A percentile compares a stretch with the other conserved stretches of the same genome.
Evolutionary conservation across 768 basidiomycete species (phyloP).

Genomic region (Baorangia bicolor): DNA sequence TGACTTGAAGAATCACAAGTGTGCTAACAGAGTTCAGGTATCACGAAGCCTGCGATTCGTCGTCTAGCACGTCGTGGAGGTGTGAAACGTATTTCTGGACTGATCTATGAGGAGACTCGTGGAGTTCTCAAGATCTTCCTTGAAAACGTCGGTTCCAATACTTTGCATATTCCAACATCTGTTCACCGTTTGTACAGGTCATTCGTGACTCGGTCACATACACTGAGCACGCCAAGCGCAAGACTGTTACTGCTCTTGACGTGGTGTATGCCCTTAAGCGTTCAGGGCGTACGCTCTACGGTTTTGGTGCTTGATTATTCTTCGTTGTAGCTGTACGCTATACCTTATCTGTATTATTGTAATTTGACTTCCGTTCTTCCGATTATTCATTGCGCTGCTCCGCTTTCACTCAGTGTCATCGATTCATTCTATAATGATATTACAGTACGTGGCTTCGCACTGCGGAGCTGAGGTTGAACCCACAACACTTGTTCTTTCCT

Average conservation of each 20-base stretch:
- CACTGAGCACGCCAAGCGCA: constrained; percentile 96
- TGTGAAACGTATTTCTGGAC: constrained; percentile 86
- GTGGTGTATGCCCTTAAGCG: constrained; percentile 87
- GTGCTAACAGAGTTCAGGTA: constrained; percentile 48
- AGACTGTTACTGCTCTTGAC: constrained; percentile 94
- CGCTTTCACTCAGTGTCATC: too few species aligned
- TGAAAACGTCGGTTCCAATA: constrained; percentile 78
- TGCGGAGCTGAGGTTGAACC: too few species aligned
- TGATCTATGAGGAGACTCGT: constrained; percentile 89
- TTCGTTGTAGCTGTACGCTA: constrained; percentile 3
- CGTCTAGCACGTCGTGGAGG: constrained; percentile 96
- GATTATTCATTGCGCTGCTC: too few species aligned
- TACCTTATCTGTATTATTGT: constrained; percentile 31
- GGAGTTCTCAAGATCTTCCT: constrained; percentile 89
- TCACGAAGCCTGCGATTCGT: constrained; percentile 93
- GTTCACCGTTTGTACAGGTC: constrained; percentile 45
- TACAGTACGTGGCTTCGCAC: too few species aligned
- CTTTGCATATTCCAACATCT: constrained; percentile 32
- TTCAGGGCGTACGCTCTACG: constrained; percentile 86
- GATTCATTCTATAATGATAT: too few species aligned
- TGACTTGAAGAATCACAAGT: background rate
- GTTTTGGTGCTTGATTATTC: constrained; percentile 65
- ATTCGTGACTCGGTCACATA: constrained; percentile 98
- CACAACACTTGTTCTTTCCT: too few species aligned
- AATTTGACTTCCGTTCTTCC: constrained; percentile 10